phyloP scores from a whole-genome alignment of 495 filamentous ascomycete species.

The Podospora anserina region DNA sequence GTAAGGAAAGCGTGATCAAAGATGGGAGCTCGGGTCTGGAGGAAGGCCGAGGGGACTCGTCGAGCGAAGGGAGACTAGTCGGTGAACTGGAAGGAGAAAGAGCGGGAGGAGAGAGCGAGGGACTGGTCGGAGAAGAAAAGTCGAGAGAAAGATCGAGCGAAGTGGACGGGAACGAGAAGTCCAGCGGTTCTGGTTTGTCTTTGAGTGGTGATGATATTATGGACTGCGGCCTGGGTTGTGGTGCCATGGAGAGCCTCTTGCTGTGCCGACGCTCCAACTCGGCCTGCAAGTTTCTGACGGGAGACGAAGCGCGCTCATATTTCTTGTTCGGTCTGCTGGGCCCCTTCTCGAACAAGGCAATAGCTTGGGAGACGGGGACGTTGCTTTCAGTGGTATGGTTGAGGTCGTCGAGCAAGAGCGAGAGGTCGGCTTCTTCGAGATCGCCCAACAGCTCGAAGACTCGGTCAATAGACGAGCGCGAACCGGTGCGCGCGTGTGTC shows the following conservation, averaged over 20 bases:
- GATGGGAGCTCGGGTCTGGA: slow-evolving; percentile 11
- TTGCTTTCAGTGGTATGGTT: slow-evolving; percentile 41
- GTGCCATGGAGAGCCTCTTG: slow-evolving; percentile 32
- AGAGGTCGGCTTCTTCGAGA: slow-evolving; percentile 36
- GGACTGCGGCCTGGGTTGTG: slow-evolving; percentile 16
- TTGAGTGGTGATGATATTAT: slow-evolving; percentile 3
- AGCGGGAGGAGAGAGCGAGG: background rate
- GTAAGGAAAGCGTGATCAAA: background rate
- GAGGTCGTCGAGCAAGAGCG: slow-evolving; percentile 36
- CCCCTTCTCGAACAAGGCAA: slow-evolving; percentile 34
- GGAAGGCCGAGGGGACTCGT: background rate
- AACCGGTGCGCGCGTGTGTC: slow-evolving; percentile 32
- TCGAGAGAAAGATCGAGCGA: background rate
- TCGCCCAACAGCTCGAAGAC: slow-evolving; percentile 40
- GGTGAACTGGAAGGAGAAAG: slow-evolving; percentile 3
- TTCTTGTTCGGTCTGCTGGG: slow-evolving; percentile 22
- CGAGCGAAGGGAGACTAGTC: background rate
- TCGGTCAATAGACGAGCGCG: slow-evolving; percentile 39
- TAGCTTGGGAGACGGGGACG: slow-evolving; percentile 36
- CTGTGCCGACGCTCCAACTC: slow-evolving; percentile 38
- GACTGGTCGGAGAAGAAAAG: background rate
- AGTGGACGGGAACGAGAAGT: background rate
- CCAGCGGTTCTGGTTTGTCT: background rate
- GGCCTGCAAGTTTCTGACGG: slow-evolving; percentile 32
- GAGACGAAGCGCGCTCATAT: slow-evolving; percentile 30